Evolutionary conservation across 2,329 filamentous ascomycete species (phyloP).

Genomic region (Ophiostoma populinum): DNA sequence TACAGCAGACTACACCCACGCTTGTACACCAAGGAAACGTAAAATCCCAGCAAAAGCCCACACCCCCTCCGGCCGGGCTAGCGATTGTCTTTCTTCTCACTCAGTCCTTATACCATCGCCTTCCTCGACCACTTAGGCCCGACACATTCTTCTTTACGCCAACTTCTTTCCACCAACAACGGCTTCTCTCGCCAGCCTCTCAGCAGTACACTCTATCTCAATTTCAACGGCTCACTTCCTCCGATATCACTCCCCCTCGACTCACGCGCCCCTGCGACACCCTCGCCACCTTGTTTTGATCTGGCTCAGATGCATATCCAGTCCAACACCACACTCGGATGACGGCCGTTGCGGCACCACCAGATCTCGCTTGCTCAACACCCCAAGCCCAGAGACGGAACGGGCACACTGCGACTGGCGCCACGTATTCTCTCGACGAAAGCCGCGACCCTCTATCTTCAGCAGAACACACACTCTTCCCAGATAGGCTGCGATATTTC

Average conservation of each 20-base stretch:
- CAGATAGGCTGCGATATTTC: no score
- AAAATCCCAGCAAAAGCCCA: slow-evolving; percentile 4
- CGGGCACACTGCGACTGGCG: no score
- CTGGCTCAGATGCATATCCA: slow-evolving; percentile 9
- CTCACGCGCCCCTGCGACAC: not conserved
- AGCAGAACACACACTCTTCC: no score
- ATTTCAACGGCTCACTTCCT: no score
- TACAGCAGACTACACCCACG: slow-evolving; percentile 4
- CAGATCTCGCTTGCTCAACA: not conserved
- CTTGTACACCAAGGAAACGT: slow-evolving; percentile 3
- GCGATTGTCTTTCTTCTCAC: slow-evolving; percentile 2
- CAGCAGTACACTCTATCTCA: no score
- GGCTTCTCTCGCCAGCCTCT: no score
- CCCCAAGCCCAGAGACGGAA: not conserved
- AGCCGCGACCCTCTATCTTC: no score
- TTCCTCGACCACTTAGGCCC: not conserved
- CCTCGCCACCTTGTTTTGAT: not conserved
- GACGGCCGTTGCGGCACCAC: slow-evolving; percentile 10
- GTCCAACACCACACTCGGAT: slow-evolving; percentile 6
- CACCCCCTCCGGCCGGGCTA: slow-evolving; percentile 1
- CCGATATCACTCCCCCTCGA: not conserved
- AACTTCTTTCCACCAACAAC: no score
- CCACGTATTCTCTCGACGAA: no score
- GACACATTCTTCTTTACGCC: no score
- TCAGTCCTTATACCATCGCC: not conserved